These are phyloP conservation scores for Lactarius quietus DNA, from an alignment of 768 basidiomycete species.

Conservation along the genomic window DNA sequence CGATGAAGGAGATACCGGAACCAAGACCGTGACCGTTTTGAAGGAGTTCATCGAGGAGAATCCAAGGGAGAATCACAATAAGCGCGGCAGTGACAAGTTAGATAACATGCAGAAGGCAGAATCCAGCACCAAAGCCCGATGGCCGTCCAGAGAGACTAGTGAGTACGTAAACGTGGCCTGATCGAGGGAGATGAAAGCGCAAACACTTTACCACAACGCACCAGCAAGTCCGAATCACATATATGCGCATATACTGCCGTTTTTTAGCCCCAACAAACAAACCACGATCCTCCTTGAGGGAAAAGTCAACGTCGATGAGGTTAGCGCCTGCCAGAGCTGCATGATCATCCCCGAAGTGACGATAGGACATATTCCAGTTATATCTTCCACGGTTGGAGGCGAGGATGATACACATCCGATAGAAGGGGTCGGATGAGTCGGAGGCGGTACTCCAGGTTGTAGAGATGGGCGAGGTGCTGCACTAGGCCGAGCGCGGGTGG, in stretches of 20 bases:
- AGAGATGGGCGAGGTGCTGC: no score
- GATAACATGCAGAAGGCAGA: conserved; percentile 94
- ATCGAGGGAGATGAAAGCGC: conserved; percentile 93
- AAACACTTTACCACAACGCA: conserved; percentile 58
- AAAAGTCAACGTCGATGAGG: conserved; percentile 96
- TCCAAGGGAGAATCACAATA: no score
- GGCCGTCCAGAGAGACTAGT: conserved; percentile 97
- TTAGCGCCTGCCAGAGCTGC: conserved; percentile 99
- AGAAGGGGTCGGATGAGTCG: conserved; percentile 97
- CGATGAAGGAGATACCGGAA: conserved; percentile 98
- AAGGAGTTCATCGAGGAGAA: conserved; percentile 96
- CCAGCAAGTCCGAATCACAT: not conserved
- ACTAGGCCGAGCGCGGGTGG: no score
- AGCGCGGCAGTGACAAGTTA: conserved; percentile 92
- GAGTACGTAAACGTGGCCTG: conserved; percentile 97
- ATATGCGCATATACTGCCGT: conserved; percentile 51
- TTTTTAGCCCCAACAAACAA: conserved; percentile 97
- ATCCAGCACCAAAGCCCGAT: conserved; percentile 88
- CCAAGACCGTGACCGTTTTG: conserved; percentile 99
- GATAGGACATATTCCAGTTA: conserved; percentile 98
- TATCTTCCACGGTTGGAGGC: conserved; percentile 99
- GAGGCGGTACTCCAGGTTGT: no score
- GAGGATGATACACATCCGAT: conserved; percentile 99
- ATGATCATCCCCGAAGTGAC: conserved; percentile 99
- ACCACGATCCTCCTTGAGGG: conserved; percentile 93